Evolutionary conservation across 768 basidiomycete species (phyloP), one percentile per base, ranked within the genome.

Genomic region (Gymnopilus dilepis): DNA sequence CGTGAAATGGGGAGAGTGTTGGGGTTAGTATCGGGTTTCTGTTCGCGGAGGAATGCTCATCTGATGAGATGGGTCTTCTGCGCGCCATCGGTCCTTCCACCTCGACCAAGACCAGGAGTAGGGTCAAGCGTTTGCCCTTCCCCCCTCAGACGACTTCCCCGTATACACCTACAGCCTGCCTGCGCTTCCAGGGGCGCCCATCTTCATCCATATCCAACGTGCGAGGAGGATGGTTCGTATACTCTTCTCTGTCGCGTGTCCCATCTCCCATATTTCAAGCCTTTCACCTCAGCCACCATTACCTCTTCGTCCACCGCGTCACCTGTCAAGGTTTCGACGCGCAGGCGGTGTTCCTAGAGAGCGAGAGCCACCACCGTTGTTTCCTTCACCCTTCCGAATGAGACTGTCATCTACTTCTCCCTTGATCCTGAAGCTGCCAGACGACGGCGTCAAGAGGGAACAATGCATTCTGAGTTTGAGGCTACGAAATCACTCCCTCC

Each of bases 1-100:
- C 66, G 60, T 58, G 33, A 47, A 8, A 54, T 67, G 0, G 66
- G 63, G 21, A 19, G 41, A 34, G 34, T 47, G 31, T n/a, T 37
- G 59, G 57, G 31, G 28, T 15, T 26, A 19, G 7, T 62, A 21
- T 63, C 30, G 60, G 57, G 22, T 61, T 43, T 53, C 33, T 54
- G 38, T 58, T 58, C 12, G 26, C 26, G 28, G 42, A 22, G 6
- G 57, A 31, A 34, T 19, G 42, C 5, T 40, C 2, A 24, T 8
- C 15, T 4, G 30, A 37, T 11, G 3, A 48, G 53, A 21, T 42
- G 24, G 11, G 52, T 54, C 22, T 54, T 15, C 3, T 54, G 22
- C 37, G 52, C 52, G 37, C 40, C 13, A 15, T 54, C n/a, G 31
- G 19, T 8, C n/a, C 33, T 37, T 34, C 33, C 6, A 6, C 33